Percentiles rank a stretch among this genome's conserved stretches.
These are phyloP conservation scores for Ceratocystis smalleyi DNA, from an alignment of 2,329 filamentous ascomycete species.

Conservation along the genomic window DNA sequence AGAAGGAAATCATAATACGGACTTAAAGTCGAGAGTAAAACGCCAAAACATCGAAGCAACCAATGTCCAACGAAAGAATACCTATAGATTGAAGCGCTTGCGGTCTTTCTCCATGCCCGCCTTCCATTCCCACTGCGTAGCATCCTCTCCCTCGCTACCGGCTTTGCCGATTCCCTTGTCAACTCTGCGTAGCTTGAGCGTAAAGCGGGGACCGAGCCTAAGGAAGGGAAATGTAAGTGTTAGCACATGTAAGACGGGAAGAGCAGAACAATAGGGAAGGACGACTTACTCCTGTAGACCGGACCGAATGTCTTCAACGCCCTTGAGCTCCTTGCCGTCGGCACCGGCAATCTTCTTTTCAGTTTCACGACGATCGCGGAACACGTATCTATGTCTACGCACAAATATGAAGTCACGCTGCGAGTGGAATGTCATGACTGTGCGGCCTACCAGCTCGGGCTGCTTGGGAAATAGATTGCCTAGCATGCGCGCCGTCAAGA, in stretches of 20 bases:
- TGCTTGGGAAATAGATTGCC: constrained; percentile 44
- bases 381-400: constrained; percentile 76
- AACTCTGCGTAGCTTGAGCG: constrained; percentile 71
- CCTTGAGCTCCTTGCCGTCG: constrained; percentile 70
- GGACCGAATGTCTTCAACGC: constrained; percentile 70
- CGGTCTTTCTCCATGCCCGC: constrained; percentile 85
- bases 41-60: constrained; percentile 1
- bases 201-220: constrained; percentile 49
- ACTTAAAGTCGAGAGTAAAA: no score
- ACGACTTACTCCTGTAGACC: constrained; percentile 58
- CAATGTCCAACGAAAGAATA: constrained; percentile 9
- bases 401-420: constrained; percentile 95
- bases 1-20: background rate
- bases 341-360: constrained; percentile 74
- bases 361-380: constrained; percentile 70
- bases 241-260: background rate
- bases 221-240: background rate
- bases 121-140: constrained; percentile 94
- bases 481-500: constrained; percentile 76
- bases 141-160: constrained; percentile 52
- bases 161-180: constrained; percentile 70
- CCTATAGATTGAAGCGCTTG: constrained; percentile 79
- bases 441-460: constrained; percentile 71
- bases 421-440: constrained; percentile 86
- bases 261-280: background rate